Conservation (phyloP, 441 rosid genomes). For the Arabidopsis hybrid region DNA sequence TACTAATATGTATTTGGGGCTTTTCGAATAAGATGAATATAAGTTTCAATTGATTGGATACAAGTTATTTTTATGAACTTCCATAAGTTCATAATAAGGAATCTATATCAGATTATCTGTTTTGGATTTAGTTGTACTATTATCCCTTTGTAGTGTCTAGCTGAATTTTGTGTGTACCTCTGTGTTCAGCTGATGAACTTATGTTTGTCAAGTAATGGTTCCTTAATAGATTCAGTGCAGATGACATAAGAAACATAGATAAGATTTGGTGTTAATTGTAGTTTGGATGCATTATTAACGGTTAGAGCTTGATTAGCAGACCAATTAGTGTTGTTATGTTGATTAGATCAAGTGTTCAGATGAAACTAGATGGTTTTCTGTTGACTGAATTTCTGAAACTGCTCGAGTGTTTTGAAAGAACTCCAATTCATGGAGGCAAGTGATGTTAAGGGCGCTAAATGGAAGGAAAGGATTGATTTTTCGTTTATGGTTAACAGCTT, state of each 20-base stretch:
- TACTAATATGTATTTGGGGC: neutral
- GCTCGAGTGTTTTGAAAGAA: neutral
- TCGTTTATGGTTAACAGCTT: neutral
- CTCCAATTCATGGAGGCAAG: neutral
- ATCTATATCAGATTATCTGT: neutral
- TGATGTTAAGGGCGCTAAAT: neutral
- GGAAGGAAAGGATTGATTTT: neutral
- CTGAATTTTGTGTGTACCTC: neutral
- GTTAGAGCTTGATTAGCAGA: neutral
- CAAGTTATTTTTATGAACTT: neutral
- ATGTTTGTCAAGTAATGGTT: neutral
- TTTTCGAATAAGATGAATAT: neutral
- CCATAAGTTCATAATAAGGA: neutral
- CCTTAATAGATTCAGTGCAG: neutral
- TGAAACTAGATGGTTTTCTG: neutral
- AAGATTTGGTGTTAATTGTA: neutral
- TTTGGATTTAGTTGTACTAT: neutral
- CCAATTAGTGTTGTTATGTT: neutral
- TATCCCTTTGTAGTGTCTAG: neutral
- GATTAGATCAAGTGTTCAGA: constrained; percentile 4
- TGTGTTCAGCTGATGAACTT: constrained; percentile 15
- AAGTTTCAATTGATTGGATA: constrained; percentile 9
- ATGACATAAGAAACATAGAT: no score
- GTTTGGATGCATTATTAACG: neutral
- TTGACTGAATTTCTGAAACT: neutral